Percentiles rank a stretch among this genome's conserved stretches.
phyloP scores from a whole-genome alignment of 2,329 filamentous ascomycete genomes.

The Hirsutella thompsonii region DNA sequence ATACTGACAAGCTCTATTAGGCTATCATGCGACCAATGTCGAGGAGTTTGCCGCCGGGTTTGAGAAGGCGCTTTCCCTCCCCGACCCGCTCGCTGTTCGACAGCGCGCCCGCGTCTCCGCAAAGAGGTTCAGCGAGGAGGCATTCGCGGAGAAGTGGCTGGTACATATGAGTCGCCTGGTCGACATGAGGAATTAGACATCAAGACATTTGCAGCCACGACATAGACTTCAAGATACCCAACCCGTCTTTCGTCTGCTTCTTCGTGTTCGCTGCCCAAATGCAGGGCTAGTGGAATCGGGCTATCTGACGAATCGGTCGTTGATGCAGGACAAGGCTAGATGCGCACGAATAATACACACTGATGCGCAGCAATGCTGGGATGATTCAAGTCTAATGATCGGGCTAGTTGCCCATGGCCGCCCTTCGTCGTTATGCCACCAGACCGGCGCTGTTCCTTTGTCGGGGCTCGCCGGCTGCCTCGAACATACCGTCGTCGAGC shows the following conservation, averaged over 20 bases:
- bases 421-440: conserved; percentile 19
- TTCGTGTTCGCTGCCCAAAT: too few relatives aligned
- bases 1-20: conserved; percentile 22
- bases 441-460: conserved; percentile 59
- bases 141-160: conserved; percentile 72
- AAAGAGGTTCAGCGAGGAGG: conserved; percentile 74
- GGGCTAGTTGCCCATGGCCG: neutral
- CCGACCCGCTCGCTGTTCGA: conserved; percentile 64
- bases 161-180: conserved; percentile 63
- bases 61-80: conserved; percentile 58
- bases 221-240: conserved; percentile 25
- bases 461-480: conserved; percentile 65
- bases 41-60: conserved; percentile 73
- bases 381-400: too few relatives aligned
- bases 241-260: too few relatives aligned
- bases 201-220: conserved; percentile 7
- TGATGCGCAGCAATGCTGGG: too few relatives aligned
- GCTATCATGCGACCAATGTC: conserved; percentile 72
- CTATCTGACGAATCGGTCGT: too few relatives aligned
- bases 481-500: conserved; percentile 53
- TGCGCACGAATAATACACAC: too few relatives aligned
- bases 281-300: too few relatives aligned
- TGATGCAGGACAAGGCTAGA: too few relatives aligned
- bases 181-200: conserved; percentile 18
- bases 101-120: conserved; percentile 65